These are phyloP conservation scores for Acrodontium crateriforme DNA, from an alignment of 2,329 filamentous ascomycete species.

Conservation along the genomic window DNA sequence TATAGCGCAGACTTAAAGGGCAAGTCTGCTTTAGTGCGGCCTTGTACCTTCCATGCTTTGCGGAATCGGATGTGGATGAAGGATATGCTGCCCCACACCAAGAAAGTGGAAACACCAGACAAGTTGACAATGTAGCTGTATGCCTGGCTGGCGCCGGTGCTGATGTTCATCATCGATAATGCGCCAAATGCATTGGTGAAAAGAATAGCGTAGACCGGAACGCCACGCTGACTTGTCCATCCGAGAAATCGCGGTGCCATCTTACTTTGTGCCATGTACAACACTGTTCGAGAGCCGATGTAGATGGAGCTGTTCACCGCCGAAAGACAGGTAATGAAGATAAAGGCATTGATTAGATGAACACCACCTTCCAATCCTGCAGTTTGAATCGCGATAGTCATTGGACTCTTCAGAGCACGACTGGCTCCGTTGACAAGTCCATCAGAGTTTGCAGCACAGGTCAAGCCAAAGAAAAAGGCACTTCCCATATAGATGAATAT, in stretches of 20 bases:
- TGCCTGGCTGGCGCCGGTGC: conserved; percentile 49
- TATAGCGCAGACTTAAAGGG: conserved; percentile 51
- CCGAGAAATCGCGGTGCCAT: conserved; percentile 59
- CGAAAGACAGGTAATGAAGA: conserved; percentile 51
- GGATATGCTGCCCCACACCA: conserved; percentile 58
- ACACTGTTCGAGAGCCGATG: conserved; percentile 58
- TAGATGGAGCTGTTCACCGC: conserved; percentile 67
- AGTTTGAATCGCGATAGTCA: conserved; percentile 60
- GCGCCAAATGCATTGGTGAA: conserved; percentile 58
- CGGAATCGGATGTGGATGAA: conserved; percentile 62
- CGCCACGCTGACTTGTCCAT: conserved; percentile 50
- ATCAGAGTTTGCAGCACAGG: conserved; percentile 54
- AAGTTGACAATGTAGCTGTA: conserved; percentile 60
- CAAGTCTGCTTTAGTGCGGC: conserved; percentile 36
- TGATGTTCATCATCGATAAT: conserved; percentile 62
- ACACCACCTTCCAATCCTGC: conserved; percentile 61
- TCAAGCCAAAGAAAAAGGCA: conserved; percentile 62
- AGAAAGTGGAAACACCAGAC: conserved; percentile 54
- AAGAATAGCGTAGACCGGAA: conserved; percentile 45
- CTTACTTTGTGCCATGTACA: conserved; percentile 61
- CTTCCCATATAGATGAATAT: conserved; percentile 36
- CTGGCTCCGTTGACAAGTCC: conserved; percentile 48
- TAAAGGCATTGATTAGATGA: conserved; percentile 66
- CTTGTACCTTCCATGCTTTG: conserved; percentile 46
- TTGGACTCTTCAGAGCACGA: conserved; percentile 55